Percentiles rank a stretch among this genome's conserved stretches.
These are phyloP conservation scores for Penicillium manginii DNA, from an alignment of 495 filamentous ascomycete species.

Conservation along the genomic window DNA sequence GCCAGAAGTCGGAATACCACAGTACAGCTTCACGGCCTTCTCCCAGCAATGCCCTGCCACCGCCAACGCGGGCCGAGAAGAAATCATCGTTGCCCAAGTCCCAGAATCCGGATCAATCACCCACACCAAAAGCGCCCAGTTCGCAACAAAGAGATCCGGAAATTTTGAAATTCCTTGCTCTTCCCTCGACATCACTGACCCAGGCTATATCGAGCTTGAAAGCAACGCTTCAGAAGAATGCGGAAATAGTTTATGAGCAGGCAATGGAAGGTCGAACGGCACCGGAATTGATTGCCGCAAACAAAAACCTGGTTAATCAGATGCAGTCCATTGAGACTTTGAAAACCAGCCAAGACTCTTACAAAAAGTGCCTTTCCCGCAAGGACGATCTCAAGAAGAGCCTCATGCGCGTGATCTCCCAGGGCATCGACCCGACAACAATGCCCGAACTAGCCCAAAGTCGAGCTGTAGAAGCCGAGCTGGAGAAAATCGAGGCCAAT, in stretches of 20 bases:
- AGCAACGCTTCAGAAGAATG: conserved; percentile 38
- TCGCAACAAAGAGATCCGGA: conserved; percentile 29
- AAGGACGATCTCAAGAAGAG: conserved; percentile 37
- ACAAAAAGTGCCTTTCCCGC: conserved; percentile 30
- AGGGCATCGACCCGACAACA: conserved; percentile 38
- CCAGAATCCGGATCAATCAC: conserved; percentile 14
- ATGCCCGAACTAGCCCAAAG: conserved; percentile 44
- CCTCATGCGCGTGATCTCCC: conserved; percentile 38
- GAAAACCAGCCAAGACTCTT: conserved; percentile 30
- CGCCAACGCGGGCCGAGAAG: conserved; percentile 16
- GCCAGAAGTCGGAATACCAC: conserved; percentile 9
- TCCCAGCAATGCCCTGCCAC: conserved; percentile 7
- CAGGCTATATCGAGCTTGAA: conserved; percentile 28
- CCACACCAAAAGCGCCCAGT: conserved; percentile 22
- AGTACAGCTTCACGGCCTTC: neutral
- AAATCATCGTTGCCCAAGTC: neutral
- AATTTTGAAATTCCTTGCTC: conserved; percentile 35
- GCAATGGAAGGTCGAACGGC: conserved; percentile 45
- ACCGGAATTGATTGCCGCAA: conserved; percentile 42
- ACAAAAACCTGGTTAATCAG: conserved; percentile 36
- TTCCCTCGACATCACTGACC: conserved; percentile 27
- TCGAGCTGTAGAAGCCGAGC: conserved; percentile 36
- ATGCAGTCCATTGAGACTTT: conserved; percentile 42
- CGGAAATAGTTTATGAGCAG: conserved; percentile 43
- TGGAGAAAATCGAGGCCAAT: conserved; percentile 36